Percentiles rank a stretch among this genome's conserved stretches.
These are phyloP conservation scores for Proliferodiscus dingleyae DNA, from an alignment of 2,329 filamentous ascomycete genomes.

Conservation along the genomic window DNA sequence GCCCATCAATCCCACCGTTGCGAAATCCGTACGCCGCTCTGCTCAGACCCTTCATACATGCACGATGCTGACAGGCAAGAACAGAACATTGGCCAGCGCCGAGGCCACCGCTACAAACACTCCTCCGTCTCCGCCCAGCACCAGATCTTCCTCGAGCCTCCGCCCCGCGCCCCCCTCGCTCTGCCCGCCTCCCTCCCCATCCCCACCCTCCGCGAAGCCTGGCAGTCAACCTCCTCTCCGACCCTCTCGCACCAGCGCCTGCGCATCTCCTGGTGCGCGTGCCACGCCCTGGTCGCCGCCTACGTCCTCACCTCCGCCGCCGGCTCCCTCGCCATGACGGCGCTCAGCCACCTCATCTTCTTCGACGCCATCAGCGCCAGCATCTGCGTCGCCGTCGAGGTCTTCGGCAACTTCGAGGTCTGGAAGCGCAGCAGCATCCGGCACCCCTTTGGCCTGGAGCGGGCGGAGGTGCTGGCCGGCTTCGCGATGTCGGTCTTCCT, in stretches of 20 bases:
- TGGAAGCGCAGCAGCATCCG: constrained; percentile 91
- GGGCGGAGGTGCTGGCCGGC: constrained; percentile 88
- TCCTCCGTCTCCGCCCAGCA: constrained; percentile 83
- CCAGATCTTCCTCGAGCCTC: constrained; percentile 93
- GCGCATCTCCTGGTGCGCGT: constrained; percentile 82
- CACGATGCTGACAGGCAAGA: constrained; percentile 23
- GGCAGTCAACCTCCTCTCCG: constrained; percentile 63
- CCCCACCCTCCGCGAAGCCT: constrained; percentile 82
- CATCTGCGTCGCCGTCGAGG: constrained; percentile 86
- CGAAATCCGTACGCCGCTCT: constrained; percentile 57
- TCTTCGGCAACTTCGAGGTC: constrained; percentile 94
- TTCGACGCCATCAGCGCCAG: constrained; percentile 92
- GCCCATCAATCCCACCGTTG: constrained; percentile 47
- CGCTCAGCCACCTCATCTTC: constrained; percentile 86
- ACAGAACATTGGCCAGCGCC: constrained; percentile 82
- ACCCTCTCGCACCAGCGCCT: constrained; percentile 79
- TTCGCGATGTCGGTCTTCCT: constrained; percentile 95
- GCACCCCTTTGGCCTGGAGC: constrained; percentile 88
- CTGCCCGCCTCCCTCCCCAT: constrained; percentile 89
- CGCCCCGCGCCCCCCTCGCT: constrained; percentile 76
- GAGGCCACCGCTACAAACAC: constrained; percentile 97
- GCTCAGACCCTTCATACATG: too few species aligned
- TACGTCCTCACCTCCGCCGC: constrained; percentile 83
- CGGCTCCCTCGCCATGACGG: constrained; percentile 85
- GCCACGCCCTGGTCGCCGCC: constrained; percentile 76